Evolutionary conservation across 371 early-diverging fungal genomes (phyloP).

Genomic region (Mucor sp.): DNA sequence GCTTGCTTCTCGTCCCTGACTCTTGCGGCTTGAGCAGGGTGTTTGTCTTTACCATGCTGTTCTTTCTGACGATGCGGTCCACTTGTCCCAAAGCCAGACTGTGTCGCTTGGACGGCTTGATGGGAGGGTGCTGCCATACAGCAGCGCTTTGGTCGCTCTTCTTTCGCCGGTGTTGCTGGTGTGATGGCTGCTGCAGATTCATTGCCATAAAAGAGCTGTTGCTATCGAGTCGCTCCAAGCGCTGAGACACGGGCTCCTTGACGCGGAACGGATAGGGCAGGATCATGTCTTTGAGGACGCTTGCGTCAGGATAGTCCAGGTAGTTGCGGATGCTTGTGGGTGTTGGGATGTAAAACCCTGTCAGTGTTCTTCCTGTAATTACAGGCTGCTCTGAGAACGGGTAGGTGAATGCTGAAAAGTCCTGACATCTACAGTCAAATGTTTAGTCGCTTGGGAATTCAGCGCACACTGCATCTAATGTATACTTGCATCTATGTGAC

Average conservation of each 20-base stretch:
- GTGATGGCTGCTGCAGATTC: neutral
- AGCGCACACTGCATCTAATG: neutral
- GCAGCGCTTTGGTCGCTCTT: neutral
- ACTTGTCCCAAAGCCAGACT: constrained; percentile 11
- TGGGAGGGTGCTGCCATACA: neutral
- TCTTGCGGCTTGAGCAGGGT: neutral
- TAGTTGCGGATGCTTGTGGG: constrained; percentile 7
- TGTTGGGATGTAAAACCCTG: constrained; percentile 1
- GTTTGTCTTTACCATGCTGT: neutral
- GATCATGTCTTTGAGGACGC: neutral
- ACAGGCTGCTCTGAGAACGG: constrained; percentile 6
- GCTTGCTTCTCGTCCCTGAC: neutral
- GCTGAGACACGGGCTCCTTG: constrained; percentile 3
- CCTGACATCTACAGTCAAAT: neutral
- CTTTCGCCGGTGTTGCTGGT: neutral
- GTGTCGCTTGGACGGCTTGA: neutral
- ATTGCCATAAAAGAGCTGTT: neutral
- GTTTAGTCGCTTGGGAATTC: neutral
- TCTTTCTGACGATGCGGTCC: neutral
- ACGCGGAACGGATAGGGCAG: constrained; percentile 13
- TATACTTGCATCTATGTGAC: constrained; percentile 1
- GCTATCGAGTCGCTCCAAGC: constrained; percentile 2
- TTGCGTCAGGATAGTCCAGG: constrained; percentile 3
- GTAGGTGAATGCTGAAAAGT: constrained; percentile 12
- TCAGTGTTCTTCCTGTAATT: neutral